Conservation (phyloP, 805 yeast genomes). For the Ogataea trehalophila region DNA sequence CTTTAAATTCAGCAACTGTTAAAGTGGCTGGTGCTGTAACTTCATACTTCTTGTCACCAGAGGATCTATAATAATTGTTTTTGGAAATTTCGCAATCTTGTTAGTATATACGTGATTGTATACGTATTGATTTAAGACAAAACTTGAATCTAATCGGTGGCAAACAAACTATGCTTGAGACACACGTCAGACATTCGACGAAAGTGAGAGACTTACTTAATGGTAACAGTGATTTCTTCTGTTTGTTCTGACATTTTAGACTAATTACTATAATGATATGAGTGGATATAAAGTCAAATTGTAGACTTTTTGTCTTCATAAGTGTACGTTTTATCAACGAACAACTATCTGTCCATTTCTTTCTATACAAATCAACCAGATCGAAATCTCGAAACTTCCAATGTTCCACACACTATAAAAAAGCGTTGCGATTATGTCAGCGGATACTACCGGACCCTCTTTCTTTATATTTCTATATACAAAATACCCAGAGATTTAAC, state of each 20-base stretch:
- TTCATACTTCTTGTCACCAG: slow-evolving; percentile 80
- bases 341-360: not conserved
- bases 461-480: no score
- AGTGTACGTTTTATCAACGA: no score
- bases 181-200: not conserved
- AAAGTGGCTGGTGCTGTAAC: slow-evolving; percentile 47
- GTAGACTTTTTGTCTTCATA: no score
- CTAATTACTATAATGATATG: not conserved
- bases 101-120: not conserved
- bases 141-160: not conserved
- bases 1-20: slow-evolving; percentile 68
- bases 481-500: not conserved
- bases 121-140: not conserved
- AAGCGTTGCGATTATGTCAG: no score
- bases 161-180: not conserved
- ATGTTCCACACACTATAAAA: no score
- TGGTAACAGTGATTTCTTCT: slow-evolving; percentile 26
- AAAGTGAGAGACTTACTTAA: slow-evolving; percentile 25
- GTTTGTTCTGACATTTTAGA: slow-evolving; percentile 13
- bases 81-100: slow-evolving; percentile 2
- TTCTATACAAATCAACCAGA: not conserved
- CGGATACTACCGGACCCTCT: no score
- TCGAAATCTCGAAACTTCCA: no score
- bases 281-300: not conserved
- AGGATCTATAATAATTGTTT: slow-evolving; percentile 21